Evolutionary conservation across 148 eudicot genomes (phyloP).

Genomic region (Selenicereus undatus): DNA sequence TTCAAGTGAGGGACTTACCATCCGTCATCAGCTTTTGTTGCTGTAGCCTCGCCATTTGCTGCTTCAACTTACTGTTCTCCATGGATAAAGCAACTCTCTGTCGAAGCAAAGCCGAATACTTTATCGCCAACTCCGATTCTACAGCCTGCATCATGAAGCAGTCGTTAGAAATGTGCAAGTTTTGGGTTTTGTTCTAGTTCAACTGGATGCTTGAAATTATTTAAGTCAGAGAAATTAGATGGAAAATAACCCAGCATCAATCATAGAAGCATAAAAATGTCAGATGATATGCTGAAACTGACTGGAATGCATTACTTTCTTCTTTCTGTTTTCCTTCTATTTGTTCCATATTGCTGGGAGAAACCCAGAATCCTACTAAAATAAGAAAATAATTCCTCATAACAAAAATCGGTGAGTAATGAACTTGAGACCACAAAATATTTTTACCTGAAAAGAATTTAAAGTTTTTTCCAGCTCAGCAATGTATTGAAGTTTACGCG

Average conservation of each 20-base stretch:
- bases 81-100: conserved; percentile 44
- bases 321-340: no score
- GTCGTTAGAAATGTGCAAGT: neutral
- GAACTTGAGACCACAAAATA: neutral
- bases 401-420: neutral
- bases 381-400: neutral
- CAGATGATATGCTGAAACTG: no score
- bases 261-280: no score
- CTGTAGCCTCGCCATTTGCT: conserved; percentile 40
- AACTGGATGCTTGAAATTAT: no score
- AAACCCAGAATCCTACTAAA: no score
- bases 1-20: conserved; percentile 30
- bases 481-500: conserved; percentile 68
- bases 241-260: no score
- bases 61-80: conserved; percentile 64
- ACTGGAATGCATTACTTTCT: no score
- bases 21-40: conserved; percentile 49
- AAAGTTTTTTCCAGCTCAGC: conserved; percentile 72
- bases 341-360: no score
- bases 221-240: no score
- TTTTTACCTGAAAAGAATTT: conserved; percentile 48
- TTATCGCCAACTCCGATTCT: conserved; percentile 48
- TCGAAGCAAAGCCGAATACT: conserved; percentile 44
- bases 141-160: conserved; percentile 40
- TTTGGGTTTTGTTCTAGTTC: neutral